phyloP scores from a whole-genome alignment of 352 stramenopile species.

The Thraustotheca clavata region DNA sequence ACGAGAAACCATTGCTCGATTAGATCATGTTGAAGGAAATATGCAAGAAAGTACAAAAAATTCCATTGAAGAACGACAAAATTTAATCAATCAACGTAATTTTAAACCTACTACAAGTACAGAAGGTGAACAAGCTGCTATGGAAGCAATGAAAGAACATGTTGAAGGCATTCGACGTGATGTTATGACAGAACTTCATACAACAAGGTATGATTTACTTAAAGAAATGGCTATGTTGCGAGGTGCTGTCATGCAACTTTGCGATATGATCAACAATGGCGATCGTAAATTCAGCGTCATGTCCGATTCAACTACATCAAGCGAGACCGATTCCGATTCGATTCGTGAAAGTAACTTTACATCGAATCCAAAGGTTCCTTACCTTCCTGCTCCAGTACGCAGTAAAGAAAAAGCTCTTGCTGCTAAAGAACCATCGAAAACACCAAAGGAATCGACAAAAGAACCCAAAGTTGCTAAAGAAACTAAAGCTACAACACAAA shows the following conservation, averaged over 20 bases:
- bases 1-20: conserved; percentile 4
- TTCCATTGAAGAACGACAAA: not conserved
- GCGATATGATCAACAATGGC: conserved; percentile 25
- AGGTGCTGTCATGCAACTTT: conserved; percentile 56
- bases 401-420: not conserved
- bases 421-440: too few species aligned
- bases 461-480: too few species aligned
- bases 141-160: conserved; percentile 56
- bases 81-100: too few species aligned
- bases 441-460: too few species aligned
- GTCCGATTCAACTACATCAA: conserved; percentile 17
- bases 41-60: not conserved
- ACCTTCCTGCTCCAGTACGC: not conserved
- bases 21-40: conserved; percentile 4
- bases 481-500: too few species aligned
- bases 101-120: too few species aligned
- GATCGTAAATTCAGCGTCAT: conserved; percentile 22
- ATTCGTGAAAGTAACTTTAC: conserved; percentile 18
- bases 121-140: too few species aligned
- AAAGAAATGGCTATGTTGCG: conserved; percentile 79
- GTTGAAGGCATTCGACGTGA: conserved; percentile 59
- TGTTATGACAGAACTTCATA: conserved; percentile 79
- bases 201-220: conserved; percentile 74
- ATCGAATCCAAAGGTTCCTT: not conserved
- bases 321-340: conserved; percentile 29